Conservation (phyloP, 371 early-diverging fungal genomes). For the Rhizomucor pusillus region DNA sequence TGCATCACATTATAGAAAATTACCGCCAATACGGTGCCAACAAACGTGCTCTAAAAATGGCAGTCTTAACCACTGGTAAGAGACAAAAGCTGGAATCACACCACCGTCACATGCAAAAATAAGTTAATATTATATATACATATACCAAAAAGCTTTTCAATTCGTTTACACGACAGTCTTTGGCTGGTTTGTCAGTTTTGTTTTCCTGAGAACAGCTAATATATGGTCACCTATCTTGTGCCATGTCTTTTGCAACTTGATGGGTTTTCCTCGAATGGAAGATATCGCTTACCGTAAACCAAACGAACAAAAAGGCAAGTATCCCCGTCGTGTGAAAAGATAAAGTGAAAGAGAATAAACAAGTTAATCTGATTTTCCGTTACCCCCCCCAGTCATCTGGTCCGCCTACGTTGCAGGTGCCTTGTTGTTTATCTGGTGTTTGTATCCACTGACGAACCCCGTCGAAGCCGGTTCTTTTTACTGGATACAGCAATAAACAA, state of each 20-base stretch:
- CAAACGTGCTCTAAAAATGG: constrained; percentile 28
- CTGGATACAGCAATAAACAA: constrained; percentile 1
- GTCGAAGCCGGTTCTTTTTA: constrained; percentile 10
- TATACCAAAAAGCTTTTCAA: constrained; percentile 44
- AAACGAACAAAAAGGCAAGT: constrained; percentile 21
- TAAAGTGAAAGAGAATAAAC: background rate
- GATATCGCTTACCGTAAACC: constrained; percentile 13
- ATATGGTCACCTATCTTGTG: constrained; percentile 37
- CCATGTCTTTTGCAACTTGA: constrained; percentile 66
- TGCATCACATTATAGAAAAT: constrained; percentile 60
- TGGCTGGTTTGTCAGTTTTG: constrained; percentile 66
- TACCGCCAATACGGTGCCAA: constrained; percentile 39
- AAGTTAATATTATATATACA: background rate
- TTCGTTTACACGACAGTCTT: constrained; percentile 66
- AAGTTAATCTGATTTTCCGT: background rate
- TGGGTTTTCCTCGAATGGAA: constrained; percentile 62
- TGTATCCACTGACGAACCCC: constrained; percentile 18
- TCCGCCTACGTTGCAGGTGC: constrained; percentile 4
- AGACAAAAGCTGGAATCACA: background rate
- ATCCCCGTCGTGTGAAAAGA: background rate
- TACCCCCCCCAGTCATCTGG: constrained; percentile 10
- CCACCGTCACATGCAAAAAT: background rate
- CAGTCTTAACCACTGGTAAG: constrained; percentile 30
- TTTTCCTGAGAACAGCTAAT: constrained; percentile 52
- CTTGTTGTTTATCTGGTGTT: constrained; percentile 8